phyloP scores from a whole-genome alignment of 352 stramenopile genomes.

The Phytophthora melonis region DNA sequence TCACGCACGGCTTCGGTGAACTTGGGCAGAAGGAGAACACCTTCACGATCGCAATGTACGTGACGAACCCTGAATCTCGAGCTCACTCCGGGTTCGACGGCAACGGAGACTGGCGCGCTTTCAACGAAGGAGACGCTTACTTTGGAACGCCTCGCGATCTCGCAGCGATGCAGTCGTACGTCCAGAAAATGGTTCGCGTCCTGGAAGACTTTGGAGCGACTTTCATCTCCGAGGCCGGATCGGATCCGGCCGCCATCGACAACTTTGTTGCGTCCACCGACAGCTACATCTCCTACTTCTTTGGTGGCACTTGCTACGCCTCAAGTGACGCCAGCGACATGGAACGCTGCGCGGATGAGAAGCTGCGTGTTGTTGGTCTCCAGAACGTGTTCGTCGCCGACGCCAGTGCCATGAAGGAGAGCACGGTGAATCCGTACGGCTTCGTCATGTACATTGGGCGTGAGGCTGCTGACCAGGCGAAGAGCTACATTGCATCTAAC shows the following conservation, averaged over 20 bases:
- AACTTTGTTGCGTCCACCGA: conserved; percentile 52
- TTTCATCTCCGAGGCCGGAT: conserved; percentile 47
- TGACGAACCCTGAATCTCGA: conserved; percentile 67
- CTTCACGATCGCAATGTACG: conserved; percentile 62
- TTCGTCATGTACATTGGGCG: conserved; percentile 83
- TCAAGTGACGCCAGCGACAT: conserved; percentile 52
- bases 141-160: conserved; percentile 57
- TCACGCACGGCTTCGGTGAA: conserved; percentile 50
- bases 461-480: conserved; percentile 56
- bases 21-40: conserved; percentile 34
- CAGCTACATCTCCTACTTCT: conserved; percentile 66
- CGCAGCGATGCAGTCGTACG: conserved; percentile 63
- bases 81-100: conserved; percentile 53
- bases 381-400: conserved; percentile 73
- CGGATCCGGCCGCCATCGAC: conserved; percentile 36
- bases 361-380: conserved; percentile 61
- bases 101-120: conserved; percentile 51
- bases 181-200: conserved; percentile 46
- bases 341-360: conserved; percentile 67
- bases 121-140: conserved; percentile 52
- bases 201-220: conserved; percentile 50
- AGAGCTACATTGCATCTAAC: conserved; percentile 36
- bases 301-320: conserved; percentile 74
- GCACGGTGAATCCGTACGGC: conserved; percentile 71
- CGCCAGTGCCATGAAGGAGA: conserved; percentile 62